A percentile compares a stretch with the other conserved stretches of the same genome.
phyloP scores from a whole-genome alignment of 2,329 filamentous ascomycete species.

The Phoma sp. region DNA sequence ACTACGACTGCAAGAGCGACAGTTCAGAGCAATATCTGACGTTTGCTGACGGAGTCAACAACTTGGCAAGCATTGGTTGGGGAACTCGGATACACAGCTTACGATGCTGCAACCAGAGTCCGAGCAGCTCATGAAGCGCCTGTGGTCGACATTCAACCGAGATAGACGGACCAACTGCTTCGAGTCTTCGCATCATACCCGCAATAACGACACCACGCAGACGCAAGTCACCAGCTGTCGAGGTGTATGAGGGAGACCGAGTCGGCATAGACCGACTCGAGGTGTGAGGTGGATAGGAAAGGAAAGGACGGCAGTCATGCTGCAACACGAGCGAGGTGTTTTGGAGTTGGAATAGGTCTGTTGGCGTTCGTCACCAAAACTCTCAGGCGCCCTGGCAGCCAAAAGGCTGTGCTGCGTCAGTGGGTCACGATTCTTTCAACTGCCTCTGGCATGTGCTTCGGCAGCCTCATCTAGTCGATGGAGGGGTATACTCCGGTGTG shows the following conservation, averaged over 20 bases:
- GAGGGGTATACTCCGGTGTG: slow-evolving; percentile 1
- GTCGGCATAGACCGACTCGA: not conserved
- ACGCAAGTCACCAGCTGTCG: not conserved
- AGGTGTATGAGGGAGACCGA: not conserved
- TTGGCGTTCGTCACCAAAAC: not conserved
- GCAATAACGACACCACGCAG: not conserved
- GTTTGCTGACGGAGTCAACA: slow-evolving; percentile 42
- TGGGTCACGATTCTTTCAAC: no score
- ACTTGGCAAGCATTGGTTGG: slow-evolving; percentile 39
- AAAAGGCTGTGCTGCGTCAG: not conserved
- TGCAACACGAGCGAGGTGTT: slow-evolving; percentile 5
- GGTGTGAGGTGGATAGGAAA: not conserved
- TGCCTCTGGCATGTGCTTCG: not conserved
- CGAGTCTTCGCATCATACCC: not conserved
- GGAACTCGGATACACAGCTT: slow-evolving; percentile 37
- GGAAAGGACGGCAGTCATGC: not conserved
- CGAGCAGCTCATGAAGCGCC: not conserved
- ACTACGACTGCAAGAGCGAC: slow-evolving; percentile 39
- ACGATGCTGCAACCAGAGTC: slow-evolving; percentile 31
- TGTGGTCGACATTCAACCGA: not conserved
- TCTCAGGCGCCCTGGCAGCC: not conserved
- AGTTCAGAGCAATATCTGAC: slow-evolving; percentile 26
- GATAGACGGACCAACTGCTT: not conserved
- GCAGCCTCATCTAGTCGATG: not conserved
- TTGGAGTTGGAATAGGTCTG: not conserved